Evolutionary conservation across 2,329 filamentous ascomycete genomes (phyloP).

Genomic region (Diaporthe aspalathi): DNA sequence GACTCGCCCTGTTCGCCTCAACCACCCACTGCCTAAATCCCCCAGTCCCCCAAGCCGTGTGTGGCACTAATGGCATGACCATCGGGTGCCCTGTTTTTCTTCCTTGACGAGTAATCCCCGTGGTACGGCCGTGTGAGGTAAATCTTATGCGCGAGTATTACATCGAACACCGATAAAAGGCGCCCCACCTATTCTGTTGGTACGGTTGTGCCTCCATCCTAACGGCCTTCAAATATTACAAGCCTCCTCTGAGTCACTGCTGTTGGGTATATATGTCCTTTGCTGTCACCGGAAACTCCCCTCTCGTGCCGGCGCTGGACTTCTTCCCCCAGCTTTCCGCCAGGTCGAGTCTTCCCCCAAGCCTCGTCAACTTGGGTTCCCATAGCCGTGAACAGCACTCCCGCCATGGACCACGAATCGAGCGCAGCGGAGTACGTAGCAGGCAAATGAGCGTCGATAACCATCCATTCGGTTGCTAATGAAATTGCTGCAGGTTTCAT

Average conservation of each 20-base stretch:
- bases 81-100: constrained; percentile 13
- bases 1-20: constrained; percentile 19
- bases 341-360: neutral
- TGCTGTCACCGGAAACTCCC: neutral
- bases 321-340: neutral
- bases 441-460: neutral
- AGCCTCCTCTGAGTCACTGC: neutral
- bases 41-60: neutral
- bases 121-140: constrained; percentile 21
- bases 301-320: neutral
- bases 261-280: neutral
- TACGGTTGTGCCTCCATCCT: neutral
- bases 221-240: neutral
- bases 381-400: neutral
- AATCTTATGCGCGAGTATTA: constrained; percentile 29
- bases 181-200: neutral
- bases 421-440: constrained; percentile 35
- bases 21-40: neutral
- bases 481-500: constrained; percentile 18
- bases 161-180: neutral
- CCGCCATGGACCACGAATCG: constrained; percentile 37
- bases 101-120: constrained; percentile 12
- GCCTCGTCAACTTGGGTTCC: neutral
- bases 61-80: constrained; percentile 23
- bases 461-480: neutral